A percentile compares a stretch with the other conserved stretches of the same genome.
Conservation (phyloP, 2,329 filamentous ascomycete genomes). For the Fusarium fujikuroi region DNA sequence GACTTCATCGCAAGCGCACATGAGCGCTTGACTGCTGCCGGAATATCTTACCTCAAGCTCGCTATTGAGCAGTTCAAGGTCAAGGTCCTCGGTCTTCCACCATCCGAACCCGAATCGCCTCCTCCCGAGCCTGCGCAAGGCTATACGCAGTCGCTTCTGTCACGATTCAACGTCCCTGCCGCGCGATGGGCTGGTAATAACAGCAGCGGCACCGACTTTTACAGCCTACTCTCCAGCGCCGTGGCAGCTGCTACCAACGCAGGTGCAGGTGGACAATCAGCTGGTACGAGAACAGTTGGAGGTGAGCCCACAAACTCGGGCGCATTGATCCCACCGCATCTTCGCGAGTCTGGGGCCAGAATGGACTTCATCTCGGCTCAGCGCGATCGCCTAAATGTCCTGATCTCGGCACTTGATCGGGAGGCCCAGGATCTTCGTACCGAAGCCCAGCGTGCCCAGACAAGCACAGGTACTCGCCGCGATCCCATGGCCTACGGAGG, state of each 20-base stretch:
- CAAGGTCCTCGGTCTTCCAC: conserved; percentile 81
- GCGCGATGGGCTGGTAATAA: conserved; percentile 67
- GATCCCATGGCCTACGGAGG: conserved; percentile 42
- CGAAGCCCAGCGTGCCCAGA: conserved; percentile 45
- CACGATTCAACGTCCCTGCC: conserved; percentile 84
- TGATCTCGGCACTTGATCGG: conserved; percentile 81
- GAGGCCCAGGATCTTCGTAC: conserved; percentile 73
- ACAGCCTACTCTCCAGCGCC: conserved; percentile 79
- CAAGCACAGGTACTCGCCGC: conserved; percentile 35
- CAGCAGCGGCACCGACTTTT: conserved; percentile 72
- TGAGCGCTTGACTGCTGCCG: conserved; percentile 79
- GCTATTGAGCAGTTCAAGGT: conserved; percentile 78
- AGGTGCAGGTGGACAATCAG: conserved; percentile 50
- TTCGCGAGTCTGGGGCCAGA: conserved; percentile 73
- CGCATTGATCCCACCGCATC: conserved; percentile 75
- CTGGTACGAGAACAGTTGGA: conserved; percentile 44
- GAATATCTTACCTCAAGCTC: conserved; percentile 78
- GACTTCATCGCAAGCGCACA: conserved; percentile 86
- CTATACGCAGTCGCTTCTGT: conserved; percentile 85
- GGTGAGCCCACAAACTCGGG: conserved; percentile 55
- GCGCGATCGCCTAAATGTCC: conserved; percentile 77
- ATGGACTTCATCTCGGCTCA: conserved; percentile 81
- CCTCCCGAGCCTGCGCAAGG: conserved; percentile 57
- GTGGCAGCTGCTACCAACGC: conserved; percentile 70
- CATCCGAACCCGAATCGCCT: conserved; percentile 55